phyloP scores from a whole-genome alignment of 805 yeast species.

The Teunomyces tritomae region DNA sequence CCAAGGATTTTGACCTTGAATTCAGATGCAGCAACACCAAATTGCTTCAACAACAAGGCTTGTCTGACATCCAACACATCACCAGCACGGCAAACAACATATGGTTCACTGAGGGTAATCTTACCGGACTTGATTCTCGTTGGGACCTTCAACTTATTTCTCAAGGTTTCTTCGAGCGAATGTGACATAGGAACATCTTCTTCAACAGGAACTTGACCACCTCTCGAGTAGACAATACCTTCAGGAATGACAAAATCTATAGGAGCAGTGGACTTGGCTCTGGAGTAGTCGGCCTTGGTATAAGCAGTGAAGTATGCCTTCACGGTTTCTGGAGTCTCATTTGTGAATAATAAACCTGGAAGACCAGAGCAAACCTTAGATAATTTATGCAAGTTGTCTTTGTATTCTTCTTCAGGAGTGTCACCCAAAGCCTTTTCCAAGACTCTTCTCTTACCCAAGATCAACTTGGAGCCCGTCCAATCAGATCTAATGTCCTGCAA shows the following conservation, averaged over 20 bases:
- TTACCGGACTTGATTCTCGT: constrained; percentile 89
- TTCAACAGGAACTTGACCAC: constrained; percentile 84
- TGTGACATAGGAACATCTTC: constrained; percentile 98
- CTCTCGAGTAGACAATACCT: constrained; percentile 91
- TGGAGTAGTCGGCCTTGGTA: constrained; percentile 75
- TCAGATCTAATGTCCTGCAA: constrained; percentile 88
- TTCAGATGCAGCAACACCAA: constrained; percentile 92
- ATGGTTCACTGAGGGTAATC: constrained; percentile 71
- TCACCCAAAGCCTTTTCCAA: constrained; percentile 91
- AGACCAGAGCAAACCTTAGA: constrained; percentile 68
- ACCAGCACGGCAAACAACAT: constrained; percentile 75
- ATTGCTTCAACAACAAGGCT: constrained; percentile 87
- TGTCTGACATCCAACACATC: constrained; percentile 83
- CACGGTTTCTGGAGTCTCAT: constrained; percentile 88
- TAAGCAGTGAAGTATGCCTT: constrained; percentile 79
- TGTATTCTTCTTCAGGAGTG: constrained; percentile 84
- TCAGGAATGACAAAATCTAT: constrained; percentile 81
- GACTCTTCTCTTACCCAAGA: constrained; percentile 91
- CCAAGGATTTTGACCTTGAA: constrained; percentile 81
- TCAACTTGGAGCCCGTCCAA: constrained; percentile 87
- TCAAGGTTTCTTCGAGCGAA: constrained; percentile 87
- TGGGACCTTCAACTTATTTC: constrained; percentile 87
- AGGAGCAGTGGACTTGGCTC: constrained; percentile 86
- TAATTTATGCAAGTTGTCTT: constrained; percentile 74
- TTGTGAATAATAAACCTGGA: constrained; percentile 84